Conservation (phyloP, 768 basidiomycete genomes). For the Pisolithus marmoratus region DNA sequence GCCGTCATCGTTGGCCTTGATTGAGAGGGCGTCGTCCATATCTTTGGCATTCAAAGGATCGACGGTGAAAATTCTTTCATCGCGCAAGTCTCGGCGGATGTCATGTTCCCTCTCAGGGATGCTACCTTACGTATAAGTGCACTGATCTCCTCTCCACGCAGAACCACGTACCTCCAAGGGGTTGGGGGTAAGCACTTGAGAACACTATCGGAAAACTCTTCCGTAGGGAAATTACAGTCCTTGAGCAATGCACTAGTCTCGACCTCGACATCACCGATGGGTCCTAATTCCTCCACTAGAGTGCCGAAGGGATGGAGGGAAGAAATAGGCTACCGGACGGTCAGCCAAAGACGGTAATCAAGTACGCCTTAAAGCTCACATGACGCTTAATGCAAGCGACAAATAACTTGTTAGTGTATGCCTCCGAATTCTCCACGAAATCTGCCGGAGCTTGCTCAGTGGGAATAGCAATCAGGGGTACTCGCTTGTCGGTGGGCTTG, state of each 20-base stretch:
- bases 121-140: conserved; percentile 32
- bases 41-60: conserved; percentile 89
- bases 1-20: conserved; percentile 86
- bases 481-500: conserved; percentile 98
- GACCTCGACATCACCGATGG: conserved; percentile 97
- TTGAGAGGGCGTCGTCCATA: conserved; percentile 90
- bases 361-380: conserved; percentile 42
- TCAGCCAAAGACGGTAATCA: conserved; percentile 12
- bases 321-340: conserved; percentile 65
- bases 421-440: conserved; percentile 92
- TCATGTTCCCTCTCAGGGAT: conserved; percentile 89
- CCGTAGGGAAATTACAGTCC: conserved; percentile 98
- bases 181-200: conserved; percentile 93
- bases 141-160: neutral
- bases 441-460: conserved; percentile 97
- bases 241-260: conserved; percentile 97
- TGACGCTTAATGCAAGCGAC: conserved; percentile 99
- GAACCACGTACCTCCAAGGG: conserved; percentile 74
- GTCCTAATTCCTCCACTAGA: conserved; percentile 93
- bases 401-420: conserved; percentile 85
- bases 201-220: conserved; percentile 94
- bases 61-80: conserved; percentile 85
- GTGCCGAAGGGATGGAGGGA: conserved; percentile 99
- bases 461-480: conserved; percentile 96
- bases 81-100: conserved; percentile 81